Evolutionary conservation across 176 grass and related monocot genomes (phyloP), one percentile per base, ranked within the genome.

Genomic region (Alopecurus myosuroides): DNA sequence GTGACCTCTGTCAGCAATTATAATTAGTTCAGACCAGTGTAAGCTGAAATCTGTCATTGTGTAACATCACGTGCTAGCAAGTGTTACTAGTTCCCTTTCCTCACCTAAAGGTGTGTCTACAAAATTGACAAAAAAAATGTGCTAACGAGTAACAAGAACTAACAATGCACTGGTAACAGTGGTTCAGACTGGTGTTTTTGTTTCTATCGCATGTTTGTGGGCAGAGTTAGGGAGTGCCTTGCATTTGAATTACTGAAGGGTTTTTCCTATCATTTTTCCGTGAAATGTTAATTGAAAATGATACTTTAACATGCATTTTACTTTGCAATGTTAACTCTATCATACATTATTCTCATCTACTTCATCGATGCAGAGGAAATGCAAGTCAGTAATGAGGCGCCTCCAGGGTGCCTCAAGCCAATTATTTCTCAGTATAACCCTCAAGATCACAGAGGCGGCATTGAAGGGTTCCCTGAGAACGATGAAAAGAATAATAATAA

Each of bases 311-410:
- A 18, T 77, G 11, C 10, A 85, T 49, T n/a, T 77, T 33, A 6
- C 25, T 46, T 78, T 62, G n/a, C 50, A 61, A 68, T 72, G 29
- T 83, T 40, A 20, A 18, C 51, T 82, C n/a, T 74, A 48, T 75
- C 30, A 57, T 39, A 76, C 29, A n/a, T 53, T 41, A 73, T 78
- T 89, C 86, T 84, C 52, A 90, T 80, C 48, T 77, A 55, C n/a
- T 53, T 85, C 66, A 87, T 81, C 41, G 41, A 87, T 89, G 83
- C 89, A 98, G 97, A 90, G 55, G 86, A 91, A 90, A 98, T 95
- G 93, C 87, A 95, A 84, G 91, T 91, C 81, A 90, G 88, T 84
- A 83, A 81, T 58, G 91, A 94, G 85, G 89, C 80, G 63, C 83
- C 89, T 58, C 28, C 85, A 66, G 91, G 93, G 82, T 90, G 76